These are phyloP conservation scores for Amaranthus palmeri DNA, from an alignment of 148 eudicot genomes.

Conservation along the genomic window DNA sequence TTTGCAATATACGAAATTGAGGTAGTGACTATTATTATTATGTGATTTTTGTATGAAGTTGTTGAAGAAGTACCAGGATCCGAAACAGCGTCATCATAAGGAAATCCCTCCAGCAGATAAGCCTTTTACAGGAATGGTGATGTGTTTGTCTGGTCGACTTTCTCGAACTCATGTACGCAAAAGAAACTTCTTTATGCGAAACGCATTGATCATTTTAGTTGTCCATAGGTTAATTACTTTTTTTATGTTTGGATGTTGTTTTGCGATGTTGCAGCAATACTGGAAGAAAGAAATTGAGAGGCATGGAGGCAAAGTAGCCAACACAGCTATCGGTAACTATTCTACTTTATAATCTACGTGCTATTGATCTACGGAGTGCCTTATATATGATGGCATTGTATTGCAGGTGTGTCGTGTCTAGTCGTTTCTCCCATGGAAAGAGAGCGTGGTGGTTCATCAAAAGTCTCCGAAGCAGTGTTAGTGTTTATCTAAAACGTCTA, in stretches of 20 bases:
- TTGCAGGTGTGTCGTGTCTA: constrained; percentile 60
- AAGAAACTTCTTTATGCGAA: not conserved
- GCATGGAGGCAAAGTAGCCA: constrained; percentile 74
- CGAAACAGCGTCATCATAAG: constrained; percentile 38
- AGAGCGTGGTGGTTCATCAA: constrained; percentile 76
- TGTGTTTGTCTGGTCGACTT: constrained; percentile 67
- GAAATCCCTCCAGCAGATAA: constrained; percentile 40
- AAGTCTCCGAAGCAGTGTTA: constrained; percentile 76
- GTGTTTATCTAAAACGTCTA: constrained; percentile 12
- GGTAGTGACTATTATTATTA: too few species aligned
- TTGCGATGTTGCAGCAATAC: constrained; percentile 40
- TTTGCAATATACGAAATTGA: too few species aligned
- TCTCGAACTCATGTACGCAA: constrained; percentile 58
- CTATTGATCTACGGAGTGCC: not conserved
- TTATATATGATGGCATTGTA: not conserved
- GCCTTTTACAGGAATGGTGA: constrained; percentile 64
- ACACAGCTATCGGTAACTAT: constrained; percentile 51
- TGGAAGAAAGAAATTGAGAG: constrained; percentile 71
- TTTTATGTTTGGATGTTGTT: not conserved
- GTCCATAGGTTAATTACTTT: too few species aligned
- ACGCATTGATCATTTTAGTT: too few species aligned
- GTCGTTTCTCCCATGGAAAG: constrained; percentile 62
- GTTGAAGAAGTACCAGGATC: constrained; percentile 48
- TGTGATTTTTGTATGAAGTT: constrained; percentile 27
- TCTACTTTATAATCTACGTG: not conserved